A percentile compares a stretch with the other conserved stretches of the same genome.
These are phyloP conservation scores for Ophiocordyceps unilateralis DNA, from an alignment of 2,329 filamentous ascomycete genomes.

Conservation along the genomic window DNA sequence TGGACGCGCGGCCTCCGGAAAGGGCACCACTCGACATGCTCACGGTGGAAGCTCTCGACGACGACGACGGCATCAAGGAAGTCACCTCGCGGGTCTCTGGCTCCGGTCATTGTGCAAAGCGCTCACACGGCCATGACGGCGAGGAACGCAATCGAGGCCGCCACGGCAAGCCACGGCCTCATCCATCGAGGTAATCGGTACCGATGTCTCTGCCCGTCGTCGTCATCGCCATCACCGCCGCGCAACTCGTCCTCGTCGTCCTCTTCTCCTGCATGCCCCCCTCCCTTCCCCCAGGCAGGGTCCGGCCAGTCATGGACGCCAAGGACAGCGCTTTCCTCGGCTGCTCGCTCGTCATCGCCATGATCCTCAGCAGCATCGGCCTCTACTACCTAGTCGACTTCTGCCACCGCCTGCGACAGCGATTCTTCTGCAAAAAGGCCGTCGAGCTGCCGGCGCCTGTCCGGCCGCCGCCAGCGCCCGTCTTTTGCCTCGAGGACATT, in stretches of 20 bases:
- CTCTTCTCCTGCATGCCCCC: neutral
- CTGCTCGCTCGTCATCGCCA: neutral
- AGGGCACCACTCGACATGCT: no score
- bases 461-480: neutral
- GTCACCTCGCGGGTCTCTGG: no score
- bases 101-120: neutral
- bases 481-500: slow-evolving; percentile 1
- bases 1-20: no score
- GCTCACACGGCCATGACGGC: neutral
- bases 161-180: neutral
- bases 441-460: neutral
- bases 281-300: no score
- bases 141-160: neutral
- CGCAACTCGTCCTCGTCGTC: neutral
- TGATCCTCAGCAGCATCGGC: neutral
- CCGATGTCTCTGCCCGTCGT: neutral
- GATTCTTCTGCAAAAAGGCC: neutral
- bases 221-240: neutral
- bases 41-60: no score
- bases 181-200: neutral
- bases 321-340: neutral
- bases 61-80: no score
- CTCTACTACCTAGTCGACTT: neutral
- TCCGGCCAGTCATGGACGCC: neutral
- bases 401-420: neutral